These are phyloP conservation scores for Phytophthora chlamydospora DNA, from an alignment of 352 stramenopile species.

Conservation along the genomic window DNA sequence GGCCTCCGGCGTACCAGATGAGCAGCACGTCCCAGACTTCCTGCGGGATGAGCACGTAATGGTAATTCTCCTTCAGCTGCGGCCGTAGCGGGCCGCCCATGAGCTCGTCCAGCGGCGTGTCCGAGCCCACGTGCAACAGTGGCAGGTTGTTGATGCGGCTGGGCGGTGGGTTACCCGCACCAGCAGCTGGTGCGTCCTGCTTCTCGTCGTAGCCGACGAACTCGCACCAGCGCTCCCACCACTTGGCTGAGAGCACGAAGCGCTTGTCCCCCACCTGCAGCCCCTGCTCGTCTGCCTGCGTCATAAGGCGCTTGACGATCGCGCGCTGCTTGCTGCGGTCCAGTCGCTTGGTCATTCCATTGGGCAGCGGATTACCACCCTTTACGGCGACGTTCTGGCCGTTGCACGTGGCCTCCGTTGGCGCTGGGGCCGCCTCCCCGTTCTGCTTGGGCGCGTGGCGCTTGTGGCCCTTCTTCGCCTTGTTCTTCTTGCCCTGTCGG, in stretches of 20 bases:
- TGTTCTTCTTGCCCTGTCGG: slow-evolving; percentile 57
- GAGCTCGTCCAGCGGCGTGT: slow-evolving; percentile 60
- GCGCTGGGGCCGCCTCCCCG: slow-evolving; percentile 12
- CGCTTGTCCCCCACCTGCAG: slow-evolving; percentile 81
- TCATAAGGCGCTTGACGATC: slow-evolving; percentile 63
- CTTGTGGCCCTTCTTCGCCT: slow-evolving; percentile 60
- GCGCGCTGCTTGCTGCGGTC: slow-evolving; percentile 51
- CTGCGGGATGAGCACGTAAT: slow-evolving; percentile 74
- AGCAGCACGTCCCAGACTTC: slow-evolving; percentile 82
- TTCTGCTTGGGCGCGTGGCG: slow-evolving; percentile 49
- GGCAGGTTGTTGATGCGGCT: slow-evolving; percentile 71
- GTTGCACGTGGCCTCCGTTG: not conserved
- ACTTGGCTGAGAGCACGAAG: slow-evolving; percentile 80
- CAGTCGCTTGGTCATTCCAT: slow-evolving; percentile 26
- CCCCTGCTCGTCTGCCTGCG: slow-evolving; percentile 67
- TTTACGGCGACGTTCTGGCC: slow-evolving; percentile 11
- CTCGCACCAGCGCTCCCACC: slow-evolving; percentile 83
- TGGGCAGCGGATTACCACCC: slow-evolving; percentile 9
- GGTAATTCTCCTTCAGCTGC: slow-evolving; percentile 75
- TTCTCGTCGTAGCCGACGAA: slow-evolving; percentile 67
- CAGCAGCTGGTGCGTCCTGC: slow-evolving; percentile 8
- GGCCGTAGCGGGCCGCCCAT: slow-evolving; percentile 70
- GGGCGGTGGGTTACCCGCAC: slow-evolving; percentile 30
- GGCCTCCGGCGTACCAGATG: slow-evolving; percentile 73
- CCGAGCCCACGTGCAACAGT: slow-evolving; percentile 56